Percentiles rank a stretch among this genome's conserved stretches.
These are phyloP conservation scores for Pisolithus albus DNA, from an alignment of 768 basidiomycete species.

Conservation along the genomic window DNA sequence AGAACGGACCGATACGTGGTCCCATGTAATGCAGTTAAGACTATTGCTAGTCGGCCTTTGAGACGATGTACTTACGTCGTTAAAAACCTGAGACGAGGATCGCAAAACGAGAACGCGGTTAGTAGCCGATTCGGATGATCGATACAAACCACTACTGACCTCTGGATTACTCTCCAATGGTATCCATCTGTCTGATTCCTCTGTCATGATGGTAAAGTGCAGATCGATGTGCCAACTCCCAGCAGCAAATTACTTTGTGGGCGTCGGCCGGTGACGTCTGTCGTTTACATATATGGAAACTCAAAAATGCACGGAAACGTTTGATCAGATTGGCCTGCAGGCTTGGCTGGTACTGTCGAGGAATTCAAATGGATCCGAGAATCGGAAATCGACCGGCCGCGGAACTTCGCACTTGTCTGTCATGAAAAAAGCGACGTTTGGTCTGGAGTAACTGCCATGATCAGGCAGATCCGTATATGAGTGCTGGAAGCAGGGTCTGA, in stretches of 20 bases:
- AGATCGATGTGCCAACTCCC: no score
- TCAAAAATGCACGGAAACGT: no score
- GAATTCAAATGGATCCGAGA: no score
- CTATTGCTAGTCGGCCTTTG: not conserved
- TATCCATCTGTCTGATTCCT: constrained; percentile 50
- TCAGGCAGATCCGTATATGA: no score
- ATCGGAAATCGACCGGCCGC: no score
- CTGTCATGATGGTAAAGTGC: constrained; percentile 3
- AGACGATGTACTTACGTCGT: constrained; percentile 15
- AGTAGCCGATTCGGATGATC: constrained; percentile 3
- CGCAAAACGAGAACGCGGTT: not conserved
- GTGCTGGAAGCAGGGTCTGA: not conserved
- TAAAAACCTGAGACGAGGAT: constrained; percentile 20
- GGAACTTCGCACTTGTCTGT: no score
- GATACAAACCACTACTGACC: constrained; percentile 20
- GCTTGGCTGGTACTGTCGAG: no score
- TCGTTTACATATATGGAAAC: no score
- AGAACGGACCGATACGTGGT: not conserved
- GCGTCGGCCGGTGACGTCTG: not conserved
- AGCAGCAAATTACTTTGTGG: no score
- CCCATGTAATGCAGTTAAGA: not conserved
- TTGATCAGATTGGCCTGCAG: no score
- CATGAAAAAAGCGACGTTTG: no score
- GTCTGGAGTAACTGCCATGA: no score
- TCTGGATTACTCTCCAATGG: constrained; percentile 75